phyloP scores from a whole-genome alignment of 805 yeast species.

The Wickerhamiella azymoides region DNA sequence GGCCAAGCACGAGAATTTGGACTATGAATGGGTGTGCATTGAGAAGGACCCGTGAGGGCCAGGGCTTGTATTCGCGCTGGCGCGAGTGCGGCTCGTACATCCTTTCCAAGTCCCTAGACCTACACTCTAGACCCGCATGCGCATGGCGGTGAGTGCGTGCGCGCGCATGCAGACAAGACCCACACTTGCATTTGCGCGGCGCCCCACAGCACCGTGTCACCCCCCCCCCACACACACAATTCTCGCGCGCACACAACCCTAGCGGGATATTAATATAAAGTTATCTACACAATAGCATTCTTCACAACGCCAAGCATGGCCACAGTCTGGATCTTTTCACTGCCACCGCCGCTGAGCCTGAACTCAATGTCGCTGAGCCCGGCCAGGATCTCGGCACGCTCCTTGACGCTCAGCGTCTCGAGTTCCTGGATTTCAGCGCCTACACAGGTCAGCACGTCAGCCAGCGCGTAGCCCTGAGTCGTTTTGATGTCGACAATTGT shows the following conservation, averaged over 20 bases:
- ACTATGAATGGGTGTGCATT: conserved; percentile 21
- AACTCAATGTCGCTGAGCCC: conserved; percentile 83
- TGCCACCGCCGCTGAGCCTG: conserved; percentile 83
- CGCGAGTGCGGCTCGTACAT: too few relatives aligned
- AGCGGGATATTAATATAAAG: not conserved
- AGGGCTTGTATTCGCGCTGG: not conserved
- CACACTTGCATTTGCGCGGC: too few relatives aligned
- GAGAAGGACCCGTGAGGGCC: not conserved
- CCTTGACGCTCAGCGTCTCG: conserved; percentile 41
- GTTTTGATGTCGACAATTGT: conserved; percentile 55
- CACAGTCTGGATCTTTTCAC: conserved; percentile 75
- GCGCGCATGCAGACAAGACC: too few relatives aligned
- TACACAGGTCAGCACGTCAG: conserved; percentile 70
- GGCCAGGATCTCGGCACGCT: conserved; percentile 50
- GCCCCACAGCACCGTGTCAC: too few relatives aligned
- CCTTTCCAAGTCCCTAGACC: too few relatives aligned
- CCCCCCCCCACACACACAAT: too few relatives aligned
- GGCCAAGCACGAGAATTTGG: conserved; percentile 22
- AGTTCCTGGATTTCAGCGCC: conserved; percentile 55
- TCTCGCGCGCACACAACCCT: too few relatives aligned
- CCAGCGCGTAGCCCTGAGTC: conserved; percentile 73
- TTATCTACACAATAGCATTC: conserved; percentile 33
- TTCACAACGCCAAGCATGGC: conserved; percentile 84
- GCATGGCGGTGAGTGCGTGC: too few relatives aligned
- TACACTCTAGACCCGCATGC: too few relatives aligned